Base-by-base conservation (phyloP, 2,329 filamentous ascomycete species). In the Paracoccidioides lutzii region DNA sequence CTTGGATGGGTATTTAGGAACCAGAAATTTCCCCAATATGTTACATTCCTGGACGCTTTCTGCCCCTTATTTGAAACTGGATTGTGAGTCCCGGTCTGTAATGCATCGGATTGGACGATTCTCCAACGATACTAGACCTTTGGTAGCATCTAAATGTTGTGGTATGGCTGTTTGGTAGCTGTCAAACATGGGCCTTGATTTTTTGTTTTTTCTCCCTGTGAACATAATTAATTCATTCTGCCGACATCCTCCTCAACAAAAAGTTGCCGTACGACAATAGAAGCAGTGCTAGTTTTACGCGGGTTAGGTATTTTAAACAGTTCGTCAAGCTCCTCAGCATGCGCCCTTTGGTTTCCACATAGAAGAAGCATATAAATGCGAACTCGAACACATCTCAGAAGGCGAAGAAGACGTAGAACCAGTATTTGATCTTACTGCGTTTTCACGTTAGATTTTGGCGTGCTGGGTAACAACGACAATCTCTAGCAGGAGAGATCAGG, bases 311-410 rank as follows among this genome's bases (percentile, higher is more conserved):
- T 59, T 40, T 64, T 59, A 54, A 65, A 65, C 55, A 79, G 76
- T 54, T 74, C 71, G 59, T 78, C 76, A 48, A 63, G 53, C 46
- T 67, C 66, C 45, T 68, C 66, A 68, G 59, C 2, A 64, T 66
- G 7, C 64, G 64, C 4, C 63, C 64, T 53, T 64, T 65, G 1
- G 67, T 69, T 55, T 69, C 67, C 5, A 68, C 67, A 58, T 70
- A 69, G 46, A 64, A 62, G 57, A 67, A 65, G 45, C 62, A 70
- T 15, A 70, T 66, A 44, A 63, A 53, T 5, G 63, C 15, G 52
- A 62, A 61, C 54, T 69, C 64, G 44, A 68, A 59, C 0, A 66
- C 15, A 45, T 64, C 54, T 61, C 58, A 70, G 30, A 54, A 64
- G 9, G 66, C 64, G 46, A 68, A 69, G 32, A 69, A 64, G 50